Evolutionary conservation across 176 grass and related monocot genomes (phyloP).

Genomic region (Areca catechu): DNA sequence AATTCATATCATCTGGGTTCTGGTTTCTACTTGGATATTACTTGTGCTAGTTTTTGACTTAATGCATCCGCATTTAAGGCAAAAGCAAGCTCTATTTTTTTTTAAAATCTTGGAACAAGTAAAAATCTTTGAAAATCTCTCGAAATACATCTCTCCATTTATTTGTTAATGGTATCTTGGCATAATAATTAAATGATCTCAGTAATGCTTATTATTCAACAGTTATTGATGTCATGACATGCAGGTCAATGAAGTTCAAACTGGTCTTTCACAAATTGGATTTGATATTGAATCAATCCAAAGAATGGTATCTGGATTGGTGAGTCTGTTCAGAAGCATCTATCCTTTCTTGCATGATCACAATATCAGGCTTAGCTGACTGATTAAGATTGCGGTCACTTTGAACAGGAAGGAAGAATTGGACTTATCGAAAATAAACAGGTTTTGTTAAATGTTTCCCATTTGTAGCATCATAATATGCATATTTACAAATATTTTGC

Average conservation of each 20-base stretch:
- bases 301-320: constrained; percentile 75
- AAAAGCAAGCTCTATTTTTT: background rate
- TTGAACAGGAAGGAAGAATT: constrained; percentile 82
- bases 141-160: background rate
- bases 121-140: background rate
- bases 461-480: background rate
- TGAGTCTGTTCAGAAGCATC: constrained; percentile 28
- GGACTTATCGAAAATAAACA: constrained; percentile 84
- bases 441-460: constrained; percentile 28
- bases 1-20: background rate
- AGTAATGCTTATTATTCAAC: background rate
- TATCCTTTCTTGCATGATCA: no score
- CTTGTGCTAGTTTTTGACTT: background rate
- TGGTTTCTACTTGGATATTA: background rate
- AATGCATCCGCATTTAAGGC: background rate
- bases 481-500: constrained; percentile 7
- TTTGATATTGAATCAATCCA: constrained; percentile 85
- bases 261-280: constrained; percentile 72
- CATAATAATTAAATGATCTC: no score
- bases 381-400: background rate
- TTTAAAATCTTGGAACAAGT: background rate
- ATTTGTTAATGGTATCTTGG: background rate
- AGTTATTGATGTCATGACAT: background rate
- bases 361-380: no score
- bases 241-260: constrained; percentile 76